These are phyloP conservation scores for Chrysosporium queenslandicum DNA, from an alignment of 2,329 filamentous ascomycete genomes.

Conservation along the genomic window DNA sequence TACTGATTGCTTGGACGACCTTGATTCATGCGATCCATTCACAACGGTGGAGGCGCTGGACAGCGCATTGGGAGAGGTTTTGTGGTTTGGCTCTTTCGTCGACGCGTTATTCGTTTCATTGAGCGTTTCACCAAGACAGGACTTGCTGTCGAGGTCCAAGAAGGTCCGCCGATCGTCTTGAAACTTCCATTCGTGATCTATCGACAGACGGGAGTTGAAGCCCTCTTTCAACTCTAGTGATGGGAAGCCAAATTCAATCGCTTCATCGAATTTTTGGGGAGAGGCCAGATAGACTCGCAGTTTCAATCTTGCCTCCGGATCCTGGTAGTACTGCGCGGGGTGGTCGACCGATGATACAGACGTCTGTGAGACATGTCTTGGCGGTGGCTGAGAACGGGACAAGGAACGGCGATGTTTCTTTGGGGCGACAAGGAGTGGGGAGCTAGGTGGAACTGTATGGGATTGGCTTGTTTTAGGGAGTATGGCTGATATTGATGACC, in stretches of 20 bases:
- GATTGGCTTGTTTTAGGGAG: constrained; percentile 24
- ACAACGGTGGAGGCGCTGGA: not conserved
- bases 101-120: constrained; percentile 14
- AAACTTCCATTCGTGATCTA: constrained; percentile 31
- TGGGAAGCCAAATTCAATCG: constrained; percentile 86
- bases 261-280: constrained; percentile 91
- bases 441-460: constrained; percentile 20
- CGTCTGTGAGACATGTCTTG: constrained; percentile 44
- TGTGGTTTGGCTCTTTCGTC: constrained; percentile 8
- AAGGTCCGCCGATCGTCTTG: constrained; percentile 43
- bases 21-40: constrained; percentile 17
- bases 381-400: constrained; percentile 34
- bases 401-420: constrained; percentile 29
- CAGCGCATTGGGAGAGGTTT: constrained; percentile 11
- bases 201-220: constrained; percentile 16
- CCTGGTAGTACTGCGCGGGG: constrained; percentile 72
- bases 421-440: constrained; percentile 23
- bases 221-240: constrained; percentile 32
- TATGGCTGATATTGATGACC: constrained; percentile 36
- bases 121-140: constrained; percentile 33
- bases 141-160: constrained; percentile 41
- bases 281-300: constrained; percentile 77
- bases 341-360: constrained; percentile 54
- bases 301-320: constrained; percentile 78
- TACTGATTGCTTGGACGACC: constrained; percentile 21